These are phyloP conservation scores for Cylindrotheca closterium DNA, from an alignment of 108 stramenopile species.

Conservation along the genomic window DNA sequence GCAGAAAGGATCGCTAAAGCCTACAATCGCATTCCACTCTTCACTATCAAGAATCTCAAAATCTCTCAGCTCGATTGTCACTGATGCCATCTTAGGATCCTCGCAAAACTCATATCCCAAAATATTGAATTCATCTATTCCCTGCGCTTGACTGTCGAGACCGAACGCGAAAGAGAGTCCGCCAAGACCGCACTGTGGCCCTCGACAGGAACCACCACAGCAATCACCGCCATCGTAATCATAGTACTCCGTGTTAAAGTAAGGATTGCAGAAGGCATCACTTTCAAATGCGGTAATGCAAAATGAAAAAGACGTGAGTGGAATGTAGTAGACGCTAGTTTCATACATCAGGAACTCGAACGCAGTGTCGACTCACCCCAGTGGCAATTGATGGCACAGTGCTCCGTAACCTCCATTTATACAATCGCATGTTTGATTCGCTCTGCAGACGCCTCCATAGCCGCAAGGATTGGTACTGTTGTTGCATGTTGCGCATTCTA, in stretches of 20 bases:
- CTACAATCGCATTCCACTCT: neutral
- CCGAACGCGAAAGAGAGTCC: neutral
- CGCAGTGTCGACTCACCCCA: no score
- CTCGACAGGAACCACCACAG: conserved; percentile 39
- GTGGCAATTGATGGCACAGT: conserved; percentile 30
- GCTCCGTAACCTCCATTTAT: no score
- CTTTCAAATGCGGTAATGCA: no score
- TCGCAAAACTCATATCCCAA: neutral
- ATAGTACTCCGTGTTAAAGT: conserved; percentile 33
- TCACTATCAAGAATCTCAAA: neutral
- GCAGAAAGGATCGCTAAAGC: neutral
- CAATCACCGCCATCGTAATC: conserved; percentile 50
- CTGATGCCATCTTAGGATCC: neutral
- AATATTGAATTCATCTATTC: neutral
- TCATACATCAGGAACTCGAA: no score
- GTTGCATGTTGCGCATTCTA: no score
- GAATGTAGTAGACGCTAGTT: no score
- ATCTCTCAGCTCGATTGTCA: neutral
- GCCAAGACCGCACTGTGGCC: neutral
- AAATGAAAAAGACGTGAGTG: no score
- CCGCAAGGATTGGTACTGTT: no score
- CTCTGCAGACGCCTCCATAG: no score
- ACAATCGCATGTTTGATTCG: no score
- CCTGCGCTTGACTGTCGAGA: neutral
- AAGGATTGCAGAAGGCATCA: conserved; percentile 37